Evolutionary conservation across 495 filamentous ascomycete genomes (phyloP).

Genomic region (Talaromyces borbonicus): DNA sequence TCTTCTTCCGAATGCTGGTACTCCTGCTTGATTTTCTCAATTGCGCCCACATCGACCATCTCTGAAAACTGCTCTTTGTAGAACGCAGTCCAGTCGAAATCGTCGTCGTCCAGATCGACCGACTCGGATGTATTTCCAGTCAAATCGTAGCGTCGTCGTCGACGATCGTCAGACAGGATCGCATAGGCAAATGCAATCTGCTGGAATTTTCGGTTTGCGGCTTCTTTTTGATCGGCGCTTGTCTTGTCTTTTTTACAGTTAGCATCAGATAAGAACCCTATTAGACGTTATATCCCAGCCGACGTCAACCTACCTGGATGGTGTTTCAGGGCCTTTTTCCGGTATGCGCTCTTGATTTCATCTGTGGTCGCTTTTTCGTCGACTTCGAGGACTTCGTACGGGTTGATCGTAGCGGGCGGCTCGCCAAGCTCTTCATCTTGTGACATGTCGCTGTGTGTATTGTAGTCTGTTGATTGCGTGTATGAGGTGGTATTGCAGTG

Average conservation of each 20-base stretch:
- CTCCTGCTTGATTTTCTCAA: slow-evolving; percentile 58
- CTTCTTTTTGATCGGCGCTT: slow-evolving; percentile 46
- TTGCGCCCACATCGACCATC: slow-evolving; percentile 54
- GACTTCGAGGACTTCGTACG: slow-evolving; percentile 80
- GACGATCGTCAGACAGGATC: slow-evolving; percentile 68
- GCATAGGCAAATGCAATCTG: slow-evolving; percentile 87
- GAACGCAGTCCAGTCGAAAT: slow-evolving; percentile 85
- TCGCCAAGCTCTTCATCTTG: slow-evolving; percentile 19
- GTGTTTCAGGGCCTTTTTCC: slow-evolving; percentile 76
- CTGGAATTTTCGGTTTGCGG: slow-evolving; percentile 75
- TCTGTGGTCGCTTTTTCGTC: slow-evolving; percentile 56
- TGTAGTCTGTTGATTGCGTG: neutral
- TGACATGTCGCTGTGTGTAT: slow-evolving; percentile 1
- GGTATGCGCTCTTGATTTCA: slow-evolving; percentile 92
- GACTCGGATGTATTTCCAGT: slow-evolving; percentile 81
- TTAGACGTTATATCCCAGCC: neutral
- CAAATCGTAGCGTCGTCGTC: slow-evolving; percentile 75
- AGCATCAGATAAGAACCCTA: neutral
- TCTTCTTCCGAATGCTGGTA: slow-evolving; percentile 92
- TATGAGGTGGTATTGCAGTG: no score
- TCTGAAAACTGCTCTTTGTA: slow-evolving; percentile 73
- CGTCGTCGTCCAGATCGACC: slow-evolving; percentile 56
- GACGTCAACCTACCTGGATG: slow-evolving; percentile 63
- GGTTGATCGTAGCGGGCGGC: slow-evolving; percentile 54
- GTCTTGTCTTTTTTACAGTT: slow-evolving; percentile 66